phyloP scores from a whole-genome alignment of 2,329 filamentous ascomycete genomes.

The Grosmannia serpens region DNA sequence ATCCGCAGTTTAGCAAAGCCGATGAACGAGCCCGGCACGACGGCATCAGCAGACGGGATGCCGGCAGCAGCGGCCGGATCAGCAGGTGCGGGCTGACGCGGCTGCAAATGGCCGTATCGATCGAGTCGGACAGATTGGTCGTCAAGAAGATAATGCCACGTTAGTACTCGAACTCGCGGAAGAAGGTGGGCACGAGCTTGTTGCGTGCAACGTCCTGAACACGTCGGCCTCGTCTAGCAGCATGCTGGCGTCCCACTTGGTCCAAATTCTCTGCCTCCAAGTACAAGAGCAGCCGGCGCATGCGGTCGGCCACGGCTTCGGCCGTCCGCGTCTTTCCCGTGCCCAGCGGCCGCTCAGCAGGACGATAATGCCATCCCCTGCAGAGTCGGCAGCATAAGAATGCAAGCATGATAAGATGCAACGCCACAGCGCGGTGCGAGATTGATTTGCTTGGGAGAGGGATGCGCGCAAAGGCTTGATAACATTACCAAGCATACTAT shows the following conservation, averaged over 20 bases:
- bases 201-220: slow-evolving; percentile 37
- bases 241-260: slow-evolving; percentile 37
- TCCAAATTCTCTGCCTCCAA: slow-evolving; percentile 36
- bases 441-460: too few species aligned
- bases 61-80: slow-evolving; percentile 26
- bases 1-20: too few species aligned
- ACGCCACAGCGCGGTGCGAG: too few species aligned
- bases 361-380: slow-evolving; percentile 28
- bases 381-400: background rate
- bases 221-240: slow-evolving; percentile 42
- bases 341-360: slow-evolving; percentile 25
- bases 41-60: slow-evolving; percentile 27
- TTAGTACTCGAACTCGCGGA: slow-evolving; percentile 34
- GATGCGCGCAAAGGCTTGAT: too few species aligned
- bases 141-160: slow-evolving; percentile 33
- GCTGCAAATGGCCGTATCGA: slow-evolving; percentile 33
- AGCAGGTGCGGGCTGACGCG: slow-evolving; percentile 35
- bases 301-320: slow-evolving; percentile 26
- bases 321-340: slow-evolving; percentile 34
- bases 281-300: slow-evolving; percentile 30
- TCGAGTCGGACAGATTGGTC: slow-evolving; percentile 29
- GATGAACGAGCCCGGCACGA: slow-evolving; percentile 1
- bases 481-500: too few species aligned
- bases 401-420: too few species aligned
- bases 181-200: slow-evolving; percentile 34